Conservation (phyloP, 2,329 filamentous ascomycete species). For the Pestalotiopsis sp. region DNA sequence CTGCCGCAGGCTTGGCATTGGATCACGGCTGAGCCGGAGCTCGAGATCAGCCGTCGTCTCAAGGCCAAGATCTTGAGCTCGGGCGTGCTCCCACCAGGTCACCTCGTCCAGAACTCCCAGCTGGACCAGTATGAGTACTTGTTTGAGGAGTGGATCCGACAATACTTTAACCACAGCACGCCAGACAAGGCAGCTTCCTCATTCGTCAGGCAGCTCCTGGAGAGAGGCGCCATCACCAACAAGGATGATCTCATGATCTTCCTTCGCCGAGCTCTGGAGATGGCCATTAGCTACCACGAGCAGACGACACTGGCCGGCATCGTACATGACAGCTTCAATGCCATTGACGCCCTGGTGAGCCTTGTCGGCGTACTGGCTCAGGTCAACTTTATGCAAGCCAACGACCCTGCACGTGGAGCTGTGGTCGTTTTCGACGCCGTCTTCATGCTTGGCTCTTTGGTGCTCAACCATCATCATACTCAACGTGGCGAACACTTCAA, state of each 20-base stretch:
- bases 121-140: conserved; percentile 91
- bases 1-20: conserved; percentile 81
- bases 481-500: conserved; percentile 82
- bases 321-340: conserved; percentile 57
- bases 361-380: conserved; percentile 77
- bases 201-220: conserved; percentile 85
- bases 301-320: conserved; percentile 65
- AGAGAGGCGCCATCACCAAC: conserved; percentile 70
- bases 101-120: conserved; percentile 59
- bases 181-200: conserved; percentile 72
- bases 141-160: conserved; percentile 91
- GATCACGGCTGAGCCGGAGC: conserved; percentile 73
- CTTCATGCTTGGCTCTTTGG: conserved; percentile 74
- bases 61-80: conserved; percentile 61
- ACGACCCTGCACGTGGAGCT: conserved; percentile 63
- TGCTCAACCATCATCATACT: conserved; percentile 84
- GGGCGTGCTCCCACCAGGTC: conserved; percentile 39
- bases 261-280: conserved; percentile 78
- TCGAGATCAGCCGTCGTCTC: conserved; percentile 69
- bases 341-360: conserved; percentile 81
- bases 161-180: conserved; percentile 76
- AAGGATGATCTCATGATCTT: conserved; percentile 81
- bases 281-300: conserved; percentile 78
- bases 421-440: conserved; percentile 76
- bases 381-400: conserved; percentile 66